Evolutionary conservation across 805 yeast species (phyloP).

Genomic region (Scheffersomyces lignosus): DNA sequence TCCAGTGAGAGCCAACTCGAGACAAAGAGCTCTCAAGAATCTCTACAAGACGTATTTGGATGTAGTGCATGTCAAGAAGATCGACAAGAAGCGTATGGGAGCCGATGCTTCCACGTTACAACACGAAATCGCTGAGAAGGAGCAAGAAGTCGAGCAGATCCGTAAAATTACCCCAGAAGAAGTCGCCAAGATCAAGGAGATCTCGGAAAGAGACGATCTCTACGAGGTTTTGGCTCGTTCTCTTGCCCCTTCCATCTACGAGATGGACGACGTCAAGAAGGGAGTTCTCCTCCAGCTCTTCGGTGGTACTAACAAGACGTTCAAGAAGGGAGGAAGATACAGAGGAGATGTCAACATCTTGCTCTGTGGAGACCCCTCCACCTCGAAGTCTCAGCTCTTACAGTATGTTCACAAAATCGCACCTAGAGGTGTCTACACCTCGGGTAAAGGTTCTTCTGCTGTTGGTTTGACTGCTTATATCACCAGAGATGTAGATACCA

Average conservation of each 20-base stretch:
- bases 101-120: conserved; percentile 69
- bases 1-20: conserved; percentile 85
- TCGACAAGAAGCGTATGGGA: conserved; percentile 78
- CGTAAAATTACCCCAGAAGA: conserved; percentile 72
- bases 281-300: conserved; percentile 90
- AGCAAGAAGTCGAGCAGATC: conserved; percentile 75
- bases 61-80: conserved; percentile 87
- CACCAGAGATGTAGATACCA: conserved; percentile 91
- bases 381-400: conserved; percentile 90
- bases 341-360: conserved; percentile 94
- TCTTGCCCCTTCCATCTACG: conserved; percentile 95
- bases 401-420: conserved; percentile 97
- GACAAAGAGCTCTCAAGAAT: conserved; percentile 79
- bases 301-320: conserved; percentile 92
- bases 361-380: conserved; percentile 97
- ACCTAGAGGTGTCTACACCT: conserved; percentile 96
- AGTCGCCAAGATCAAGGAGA: conserved; percentile 57
- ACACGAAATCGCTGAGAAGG: conserved; percentile 54
- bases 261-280: conserved; percentile 94
- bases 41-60: conserved; percentile 92
- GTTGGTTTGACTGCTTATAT: conserved; percentile 98
- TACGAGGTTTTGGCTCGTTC: conserved; percentile 87
- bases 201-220: conserved; percentile 69
- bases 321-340: conserved; percentile 87
- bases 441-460: conserved; percentile 98